Percentiles rank a stretch among this genome's conserved stretches.
These are phyloP conservation scores for Tricholoma flavovirens DNA, from an alignment of 768 basidiomycete species.

Conservation along the genomic window DNA sequence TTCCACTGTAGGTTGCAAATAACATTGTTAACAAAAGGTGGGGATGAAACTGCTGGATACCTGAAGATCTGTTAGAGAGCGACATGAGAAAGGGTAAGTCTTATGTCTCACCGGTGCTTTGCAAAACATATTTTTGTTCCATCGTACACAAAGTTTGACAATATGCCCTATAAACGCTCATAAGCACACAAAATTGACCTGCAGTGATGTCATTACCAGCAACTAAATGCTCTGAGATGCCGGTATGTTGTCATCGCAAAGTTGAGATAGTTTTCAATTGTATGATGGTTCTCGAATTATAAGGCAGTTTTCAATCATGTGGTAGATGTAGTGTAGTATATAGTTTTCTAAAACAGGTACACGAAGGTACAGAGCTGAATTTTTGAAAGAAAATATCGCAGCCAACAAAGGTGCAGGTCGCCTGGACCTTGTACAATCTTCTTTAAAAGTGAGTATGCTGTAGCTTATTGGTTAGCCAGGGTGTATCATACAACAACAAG, in stretches of 20 bases:
- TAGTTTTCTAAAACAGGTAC: background rate
- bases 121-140: background rate
- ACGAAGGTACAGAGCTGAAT: background rate
- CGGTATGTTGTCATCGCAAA: background rate
- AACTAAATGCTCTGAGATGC: background rate
- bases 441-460: background rate
- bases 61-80: background rate
- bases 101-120: background rate
- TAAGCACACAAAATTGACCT: background rate
- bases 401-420: background rate
- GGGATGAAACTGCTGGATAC: background rate
- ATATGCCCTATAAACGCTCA: background rate
- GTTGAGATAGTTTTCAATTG: background rate
- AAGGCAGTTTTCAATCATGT: background rate
- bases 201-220: background rate
- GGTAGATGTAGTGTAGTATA: background rate
- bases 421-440: background rate
- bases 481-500: too few relatives aligned
- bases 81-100: background rate
- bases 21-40: background rate
- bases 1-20: background rate
- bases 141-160: background rate
- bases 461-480: background rate
- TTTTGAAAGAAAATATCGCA: background rate
- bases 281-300: background rate